Base-by-base conservation (phyloP, 768 basidiomycete genomes). In the Lyophyllum shimeji region DNA sequence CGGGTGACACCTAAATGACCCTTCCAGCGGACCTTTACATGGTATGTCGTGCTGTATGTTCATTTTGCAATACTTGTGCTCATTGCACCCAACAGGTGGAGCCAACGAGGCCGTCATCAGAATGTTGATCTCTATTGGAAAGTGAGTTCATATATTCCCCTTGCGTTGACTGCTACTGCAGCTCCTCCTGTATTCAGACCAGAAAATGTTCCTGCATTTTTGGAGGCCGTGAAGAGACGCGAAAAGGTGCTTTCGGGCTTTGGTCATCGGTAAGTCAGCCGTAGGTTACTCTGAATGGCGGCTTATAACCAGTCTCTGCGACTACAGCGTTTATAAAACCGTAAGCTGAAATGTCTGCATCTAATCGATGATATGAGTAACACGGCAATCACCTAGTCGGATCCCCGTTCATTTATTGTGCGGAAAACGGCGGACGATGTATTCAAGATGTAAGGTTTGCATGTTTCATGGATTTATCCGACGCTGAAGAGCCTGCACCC, bases 21-120 rank as follows among this genome's bases (percentile, higher is more conserved):
- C 6, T 50, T 43, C 57, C 42, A 89, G 87, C 64, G 88, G 88
- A 17, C 88, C 88, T 17, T 69, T 90, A 33, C 88, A 90, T 66
- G 88, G 86, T 82, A 50, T 15, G 74, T 62, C 24, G 23, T 34
- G 8, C 21, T 23, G 20, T 13, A 3, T 44, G 20, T 44, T 13
- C 8, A 3, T 42, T 7, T 6, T 20, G 23, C 20, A 21, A 23
- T 44, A 23, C 11, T 44, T 18, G 43, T 50, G 9, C 45, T 57
- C 24, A 55, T 56, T 47, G 18, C 21, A 47, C 12, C 34, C 46
- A 25, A 52, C 66, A 81, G 90, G 92, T 60, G 93, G 93, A 50
- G 94, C 93, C 2, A 94, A 94, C 62, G 93, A 96, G 69, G 93
- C 94, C 5, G 94, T 96, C 58, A 93, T 96, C 65, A 86, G 95